These are phyloP conservation scores for Anthoceros angustus DNA, from an alignment of 225 moss, liverwort and hornwort species.

Conservation along the genomic window DNA sequence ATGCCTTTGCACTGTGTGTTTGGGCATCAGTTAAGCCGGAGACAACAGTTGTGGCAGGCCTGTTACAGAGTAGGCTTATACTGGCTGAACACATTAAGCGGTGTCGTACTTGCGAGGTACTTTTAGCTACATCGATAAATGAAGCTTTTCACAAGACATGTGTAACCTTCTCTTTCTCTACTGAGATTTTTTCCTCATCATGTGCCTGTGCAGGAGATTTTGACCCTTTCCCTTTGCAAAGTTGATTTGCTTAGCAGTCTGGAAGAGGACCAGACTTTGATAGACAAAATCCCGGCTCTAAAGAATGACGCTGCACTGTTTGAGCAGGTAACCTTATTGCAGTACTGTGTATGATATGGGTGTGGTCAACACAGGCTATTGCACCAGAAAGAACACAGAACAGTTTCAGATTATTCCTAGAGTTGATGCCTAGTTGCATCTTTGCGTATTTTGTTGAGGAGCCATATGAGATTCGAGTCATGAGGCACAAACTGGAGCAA, in stretches of 20 bases:
- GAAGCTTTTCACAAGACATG: not conserved
- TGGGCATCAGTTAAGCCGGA: constrained; percentile 65
- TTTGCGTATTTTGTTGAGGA: constrained; percentile 30
- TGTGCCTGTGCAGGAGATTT: constrained; percentile 36
- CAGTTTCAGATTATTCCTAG: too few species aligned
- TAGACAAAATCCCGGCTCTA: constrained; percentile 53
- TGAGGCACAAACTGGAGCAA: constrained; percentile 88
- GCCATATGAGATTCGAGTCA: constrained; percentile 75
- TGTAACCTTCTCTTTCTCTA: not conserved
- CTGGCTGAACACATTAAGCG: constrained; percentile 80
- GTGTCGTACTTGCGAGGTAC: constrained; percentile 75
- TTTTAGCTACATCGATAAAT: not conserved
- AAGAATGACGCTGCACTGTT: constrained; percentile 48
- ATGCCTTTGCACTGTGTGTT: constrained; percentile 7
- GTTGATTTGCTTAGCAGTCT: constrained; percentile 57
- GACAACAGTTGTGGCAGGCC: constrained; percentile 76
- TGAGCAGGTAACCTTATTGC: constrained; percentile 39
- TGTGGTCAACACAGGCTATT: not conserved
- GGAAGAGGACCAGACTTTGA: constrained; percentile 57
- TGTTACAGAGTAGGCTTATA: constrained; percentile 76
- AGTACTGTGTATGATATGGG: not conserved
- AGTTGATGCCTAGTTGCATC: too few species aligned
- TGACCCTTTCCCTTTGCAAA: constrained; percentile 70
- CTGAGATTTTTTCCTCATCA: not conserved
- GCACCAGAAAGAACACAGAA: too few species aligned